Evolutionary conservation across 805 yeast genomes (phyloP).

Genomic region (Barnettozyma populi): DNA sequence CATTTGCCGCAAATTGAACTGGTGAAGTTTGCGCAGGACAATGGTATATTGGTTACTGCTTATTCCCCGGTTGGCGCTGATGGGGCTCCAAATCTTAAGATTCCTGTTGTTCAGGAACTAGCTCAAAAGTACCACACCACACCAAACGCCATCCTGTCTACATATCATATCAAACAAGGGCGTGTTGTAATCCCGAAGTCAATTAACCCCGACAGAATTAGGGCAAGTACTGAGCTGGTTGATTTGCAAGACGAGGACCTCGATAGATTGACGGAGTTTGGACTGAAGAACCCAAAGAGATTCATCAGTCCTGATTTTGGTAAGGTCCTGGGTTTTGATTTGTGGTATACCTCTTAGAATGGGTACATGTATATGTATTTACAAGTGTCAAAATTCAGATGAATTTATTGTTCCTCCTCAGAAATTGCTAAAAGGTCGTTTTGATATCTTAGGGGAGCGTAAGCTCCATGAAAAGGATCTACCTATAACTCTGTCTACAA

Average conservation of each 20-base stretch:
- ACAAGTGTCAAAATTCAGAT: too few species aligned
- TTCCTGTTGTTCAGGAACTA: constrained; percentile 43
- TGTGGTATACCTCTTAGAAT: constrained; percentile 4
- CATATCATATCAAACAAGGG: constrained; percentile 60
- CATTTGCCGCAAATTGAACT: constrained; percentile 60
- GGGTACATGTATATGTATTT: too few species aligned
- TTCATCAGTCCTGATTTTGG: constrained; percentile 22
- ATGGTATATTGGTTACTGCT: constrained; percentile 48
- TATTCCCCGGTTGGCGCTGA: constrained; percentile 61
- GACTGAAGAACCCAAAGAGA: constrained; percentile 27
- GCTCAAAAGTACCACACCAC: constrained; percentile 51
- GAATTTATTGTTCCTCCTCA: too few species aligned
- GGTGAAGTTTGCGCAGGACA: constrained; percentile 39
- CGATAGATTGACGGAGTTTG: constrained; percentile 27
- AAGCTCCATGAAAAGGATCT: background rate
- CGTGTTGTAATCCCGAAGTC: constrained; percentile 65
- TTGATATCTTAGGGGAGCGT: too few species aligned
- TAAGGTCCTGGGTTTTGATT: constrained; percentile 8
- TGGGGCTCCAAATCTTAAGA: constrained; percentile 56
- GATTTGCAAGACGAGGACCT: constrained; percentile 38
- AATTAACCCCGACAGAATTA: constrained; percentile 54
- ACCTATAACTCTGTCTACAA: too few species aligned
- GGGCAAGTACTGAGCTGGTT: constrained; percentile 28
- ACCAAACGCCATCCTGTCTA: constrained; percentile 52
- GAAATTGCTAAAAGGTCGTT: too few species aligned